phyloP scores from a whole-genome alignment of 805 yeast genomes.

The Starmera quercuum region DNA sequence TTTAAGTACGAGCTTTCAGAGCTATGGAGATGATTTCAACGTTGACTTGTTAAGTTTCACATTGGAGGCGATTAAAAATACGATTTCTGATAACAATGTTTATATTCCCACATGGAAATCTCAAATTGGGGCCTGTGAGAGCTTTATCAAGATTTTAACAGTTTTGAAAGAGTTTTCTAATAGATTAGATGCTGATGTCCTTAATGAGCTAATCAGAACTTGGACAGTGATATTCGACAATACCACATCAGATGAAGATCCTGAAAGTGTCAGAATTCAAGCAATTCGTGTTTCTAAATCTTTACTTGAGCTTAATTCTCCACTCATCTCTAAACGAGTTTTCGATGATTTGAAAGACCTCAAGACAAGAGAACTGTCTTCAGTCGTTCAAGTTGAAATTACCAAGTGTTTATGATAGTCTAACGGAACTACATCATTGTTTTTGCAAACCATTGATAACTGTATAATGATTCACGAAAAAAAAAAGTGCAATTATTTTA shows the following conservation, averaged over 20 bases:
- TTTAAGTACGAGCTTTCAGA: slow-evolving; percentile 26
- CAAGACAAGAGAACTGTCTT: slow-evolving; percentile 32
- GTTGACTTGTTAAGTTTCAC: slow-evolving; percentile 21
- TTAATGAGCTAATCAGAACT: slow-evolving; percentile 5
- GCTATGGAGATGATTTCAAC: slow-evolving; percentile 14
- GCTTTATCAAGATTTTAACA: slow-evolving; percentile 20
- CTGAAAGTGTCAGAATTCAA: slow-evolving; percentile 56
- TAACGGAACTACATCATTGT: neutral
- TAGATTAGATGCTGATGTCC: slow-evolving; percentile 5
- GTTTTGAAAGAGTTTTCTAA: slow-evolving; percentile 3
- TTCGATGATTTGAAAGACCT: slow-evolving; percentile 19
- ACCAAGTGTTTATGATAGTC: neutral
- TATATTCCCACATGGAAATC: slow-evolving; percentile 53
- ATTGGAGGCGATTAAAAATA: slow-evolving; percentile 18
- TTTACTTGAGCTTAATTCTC: slow-evolving; percentile 12
- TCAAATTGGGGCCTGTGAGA: slow-evolving; percentile 38
- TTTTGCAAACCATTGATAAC: neutral
- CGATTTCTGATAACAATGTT: slow-evolving; percentile 19
- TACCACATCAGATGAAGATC: slow-evolving; percentile 26
- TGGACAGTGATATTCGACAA: slow-evolving; percentile 24
- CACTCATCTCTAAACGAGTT: slow-evolving; percentile 9
- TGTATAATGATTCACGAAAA: slow-evolving; percentile 1
- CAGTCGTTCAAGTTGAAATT: slow-evolving; percentile 35
- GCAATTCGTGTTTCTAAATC: slow-evolving; percentile 29
- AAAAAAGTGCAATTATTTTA: neutral